Conservation (phyloP, 495 filamentous ascomycete genomes). For the Daldinia childiae region DNA sequence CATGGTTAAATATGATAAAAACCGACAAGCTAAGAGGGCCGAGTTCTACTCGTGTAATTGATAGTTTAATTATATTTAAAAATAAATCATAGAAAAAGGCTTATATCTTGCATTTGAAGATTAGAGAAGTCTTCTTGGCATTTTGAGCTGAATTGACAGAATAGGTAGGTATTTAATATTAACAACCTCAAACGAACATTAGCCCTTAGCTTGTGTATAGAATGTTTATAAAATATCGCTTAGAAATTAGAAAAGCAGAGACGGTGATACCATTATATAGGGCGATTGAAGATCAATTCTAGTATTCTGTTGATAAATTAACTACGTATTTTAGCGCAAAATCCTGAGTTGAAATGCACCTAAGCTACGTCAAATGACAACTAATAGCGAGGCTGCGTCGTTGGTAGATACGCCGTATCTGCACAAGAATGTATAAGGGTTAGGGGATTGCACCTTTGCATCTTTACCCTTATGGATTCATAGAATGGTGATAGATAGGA, state of each 20-base stretch:
- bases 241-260: background rate
- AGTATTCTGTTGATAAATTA: no score
- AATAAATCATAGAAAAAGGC: background rate
- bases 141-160: no score
- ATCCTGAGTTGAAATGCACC: no score
- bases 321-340: no score
- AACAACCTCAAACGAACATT: no score
- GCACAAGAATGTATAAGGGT: background rate
- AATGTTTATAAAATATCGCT: background rate
- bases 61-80: background rate
- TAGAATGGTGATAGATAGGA: no score
- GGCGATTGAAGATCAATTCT: background rate
- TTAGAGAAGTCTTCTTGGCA: background rate
- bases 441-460: no score
- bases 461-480: no score
- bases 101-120: background rate
- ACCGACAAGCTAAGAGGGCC: background rate
- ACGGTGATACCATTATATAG: background rate
- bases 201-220: background rate
- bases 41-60: no score
- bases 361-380: no score
- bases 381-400: background rate
- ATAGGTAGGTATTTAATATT: no score
- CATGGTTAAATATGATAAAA: constrained; percentile 1
- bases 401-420: background rate